Base-by-base conservation (phyloP, 1,284 basidiomycete species). In the Sanghuangporus baumii region DNA sequence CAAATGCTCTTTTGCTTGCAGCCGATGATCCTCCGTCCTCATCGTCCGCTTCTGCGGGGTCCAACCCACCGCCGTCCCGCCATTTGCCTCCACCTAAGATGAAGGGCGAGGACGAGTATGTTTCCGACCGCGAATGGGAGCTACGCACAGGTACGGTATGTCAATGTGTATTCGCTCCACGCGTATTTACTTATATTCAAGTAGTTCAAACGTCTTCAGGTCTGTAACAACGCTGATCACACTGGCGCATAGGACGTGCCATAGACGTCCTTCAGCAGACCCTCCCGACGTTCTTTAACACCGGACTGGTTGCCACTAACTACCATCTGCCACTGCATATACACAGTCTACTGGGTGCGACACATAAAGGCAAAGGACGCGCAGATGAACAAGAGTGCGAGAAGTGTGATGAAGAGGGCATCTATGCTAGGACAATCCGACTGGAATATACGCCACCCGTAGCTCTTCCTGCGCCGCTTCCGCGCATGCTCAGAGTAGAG, bases 231-330 rank as follows among this genome's bases (percentile, higher is more conserved):
- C 14, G 14, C 23, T 41, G 18, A 23, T 55, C 31, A 38, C 16
- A 34, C 23, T 34, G 23, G 66, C 26, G 26, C 26, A 26, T 31
- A 91, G 89, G 88, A 55, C 83, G 88, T 41, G 88, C 86, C 2
- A 86, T 89, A 58, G 82, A 84, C 69, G 76, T 89, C 48, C 76
- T 92, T 1, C 83, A 83, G 68, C 76, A 82, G 65, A 90, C 89
- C 0, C 78, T 91, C 2, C 88, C 88, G 0, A 77, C 79, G n/a
- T 91, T 91, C 73, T 92, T 92, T 70, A 71, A 77, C 12, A 77
- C 77, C 5, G 90, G 89, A 0, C 81, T 92, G 3, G 75, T 88
- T 16, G 81, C 83, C 8, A 79, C 77, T 6, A 51, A 55, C 23
- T 62, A 62, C 41, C 55, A 62, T 47, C 54, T 65, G 5, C 64